phyloP scores from a whole-genome alignment of 2,329 filamentous ascomycete genomes.

The Penicillium decumbens region DNA sequence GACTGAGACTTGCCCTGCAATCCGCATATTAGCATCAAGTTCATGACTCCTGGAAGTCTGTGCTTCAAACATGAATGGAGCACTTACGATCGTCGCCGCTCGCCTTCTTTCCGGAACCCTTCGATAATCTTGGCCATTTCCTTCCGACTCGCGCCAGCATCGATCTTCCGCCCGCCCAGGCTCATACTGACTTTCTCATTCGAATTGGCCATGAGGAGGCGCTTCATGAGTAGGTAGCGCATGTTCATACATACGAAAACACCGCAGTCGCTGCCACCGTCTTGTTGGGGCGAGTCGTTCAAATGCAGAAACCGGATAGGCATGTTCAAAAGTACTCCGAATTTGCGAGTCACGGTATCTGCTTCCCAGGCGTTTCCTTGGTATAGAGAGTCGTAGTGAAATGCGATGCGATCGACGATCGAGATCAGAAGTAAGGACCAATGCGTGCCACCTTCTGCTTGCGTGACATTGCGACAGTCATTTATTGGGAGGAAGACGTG shows the following conservation, averaged over 20 bases:
- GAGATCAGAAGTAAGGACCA: conserved; percentile 92
- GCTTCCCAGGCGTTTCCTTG: conserved; percentile 73
- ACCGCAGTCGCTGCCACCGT: conserved; percentile 89
- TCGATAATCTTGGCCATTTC: conserved; percentile 92
- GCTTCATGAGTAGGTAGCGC: conserved; percentile 83
- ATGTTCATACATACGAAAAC: conserved; percentile 95
- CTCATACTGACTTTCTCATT: conserved; percentile 91
- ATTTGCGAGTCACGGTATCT: conserved; percentile 61
- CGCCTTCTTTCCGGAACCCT: conserved; percentile 77
- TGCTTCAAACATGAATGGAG: background rate
- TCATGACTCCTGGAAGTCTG: background rate
- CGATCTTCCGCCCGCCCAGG: conserved; percentile 76
- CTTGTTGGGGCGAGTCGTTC: conserved; percentile 80
- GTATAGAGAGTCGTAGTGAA: conserved; percentile 89
- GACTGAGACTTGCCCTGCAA: conserved; percentile 18
- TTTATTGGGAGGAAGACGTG: conserved; percentile 97
- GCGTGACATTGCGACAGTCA: conserved; percentile 69
- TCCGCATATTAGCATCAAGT: background rate
- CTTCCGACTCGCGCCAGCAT: conserved; percentile 74
- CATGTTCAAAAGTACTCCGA: conserved; percentile 63
- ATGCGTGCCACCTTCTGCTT: conserved; percentile 86
- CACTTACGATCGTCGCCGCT: conserved; percentile 73
- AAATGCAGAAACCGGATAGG: conserved; percentile 72
- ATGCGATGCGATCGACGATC: conserved; percentile 81
- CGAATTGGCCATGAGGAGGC: conserved; percentile 72